Evolutionary conservation across 2,329 filamentous ascomycete species (phyloP).

Genomic region (Fusarium verrucosum): DNA sequence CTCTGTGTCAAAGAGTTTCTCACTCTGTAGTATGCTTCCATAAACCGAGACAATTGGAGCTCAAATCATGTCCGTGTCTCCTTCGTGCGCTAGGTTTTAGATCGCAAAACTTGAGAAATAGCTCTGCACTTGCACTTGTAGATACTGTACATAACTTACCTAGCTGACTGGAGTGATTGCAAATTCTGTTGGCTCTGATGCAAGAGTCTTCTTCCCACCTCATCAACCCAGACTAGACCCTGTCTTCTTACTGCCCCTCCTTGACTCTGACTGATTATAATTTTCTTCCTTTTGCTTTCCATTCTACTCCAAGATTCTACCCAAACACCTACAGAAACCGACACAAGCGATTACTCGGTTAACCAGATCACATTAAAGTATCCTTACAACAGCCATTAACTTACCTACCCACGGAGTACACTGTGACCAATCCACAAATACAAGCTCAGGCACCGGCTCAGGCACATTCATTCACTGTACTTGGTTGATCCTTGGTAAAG

Average conservation of each 20-base stretch:
- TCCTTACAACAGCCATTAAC: conserved; percentile 14
- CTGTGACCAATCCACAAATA: conserved; percentile 18
- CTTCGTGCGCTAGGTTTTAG: neutral
- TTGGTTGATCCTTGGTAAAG: conserved; percentile 24
- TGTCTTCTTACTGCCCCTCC: conserved; percentile 26
- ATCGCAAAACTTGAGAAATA: neutral
- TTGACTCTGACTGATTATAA: conserved; percentile 2
- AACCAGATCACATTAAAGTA: conserved; percentile 14
- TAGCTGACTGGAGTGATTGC: conserved; percentile 10
- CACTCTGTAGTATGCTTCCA: neutral
- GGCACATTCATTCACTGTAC: neutral
- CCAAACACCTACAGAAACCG: neutral
- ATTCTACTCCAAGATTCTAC: neutral
- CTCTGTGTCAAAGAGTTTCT: neutral
- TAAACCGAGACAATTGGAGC: neutral
- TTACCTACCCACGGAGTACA: no score
- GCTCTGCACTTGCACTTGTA: conserved; percentile 13
- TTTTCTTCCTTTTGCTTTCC: conserved; percentile 8
- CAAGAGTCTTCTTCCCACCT: conserved; percentile 19
- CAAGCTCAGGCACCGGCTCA: neutral
- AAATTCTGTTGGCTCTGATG: conserved; percentile 28
- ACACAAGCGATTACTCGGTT: conserved; percentile 21
- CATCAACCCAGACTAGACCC: conserved; percentile 22
- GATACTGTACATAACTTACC: no score
- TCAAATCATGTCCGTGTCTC: neutral